Evolutionary conservation across 345 rosid genomes (phyloP).

Genomic region (Arabidopsis suecica): DNA sequence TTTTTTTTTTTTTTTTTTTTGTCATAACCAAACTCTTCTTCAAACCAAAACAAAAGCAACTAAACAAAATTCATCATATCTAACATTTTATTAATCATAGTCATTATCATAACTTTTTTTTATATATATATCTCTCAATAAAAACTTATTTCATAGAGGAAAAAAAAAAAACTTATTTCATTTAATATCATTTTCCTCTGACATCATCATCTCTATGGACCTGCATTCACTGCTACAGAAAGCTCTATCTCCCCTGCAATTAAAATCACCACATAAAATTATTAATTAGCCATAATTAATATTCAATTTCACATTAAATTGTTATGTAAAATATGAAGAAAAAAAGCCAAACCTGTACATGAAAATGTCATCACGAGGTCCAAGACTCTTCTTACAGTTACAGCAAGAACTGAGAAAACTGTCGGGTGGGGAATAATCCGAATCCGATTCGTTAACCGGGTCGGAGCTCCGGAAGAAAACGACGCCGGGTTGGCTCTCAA

Average conservation of each 20-base stretch:
- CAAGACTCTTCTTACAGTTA: constrained; percentile 79
- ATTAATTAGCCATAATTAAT: constrained; percentile 16
- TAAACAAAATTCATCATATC: constrained; percentile 37
- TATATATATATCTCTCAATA: neutral
- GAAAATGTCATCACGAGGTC: constrained; percentile 82
- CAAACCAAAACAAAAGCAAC: constrained; percentile 21
- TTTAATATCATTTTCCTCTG: constrained; percentile 50
- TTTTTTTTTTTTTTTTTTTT: too few species aligned
- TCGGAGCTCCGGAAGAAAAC: constrained; percentile 48
- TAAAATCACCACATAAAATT: constrained; percentile 10
- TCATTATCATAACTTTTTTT: constrained; percentile 32
- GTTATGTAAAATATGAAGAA: neutral
- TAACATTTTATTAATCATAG: constrained; percentile 33
- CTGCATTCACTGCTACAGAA: constrained; percentile 94
- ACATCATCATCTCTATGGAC: constrained; percentile 65
- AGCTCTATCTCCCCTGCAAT: constrained; percentile 84
- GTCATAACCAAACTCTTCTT: constrained; percentile 31
- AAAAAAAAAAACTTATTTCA: constrained; percentile 26
- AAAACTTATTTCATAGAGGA: constrained; percentile 27
- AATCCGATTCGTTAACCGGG: constrained; percentile 42
- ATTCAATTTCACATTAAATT: neutral
- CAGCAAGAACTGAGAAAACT: constrained; percentile 79
- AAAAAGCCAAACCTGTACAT: constrained; percentile 73
- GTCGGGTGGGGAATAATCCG: constrained; percentile 52
- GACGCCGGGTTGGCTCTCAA: constrained; percentile 69